phyloP scores from a whole-genome alignment of 2,329 filamentous ascomycete species.

The Phyllosticta citrichinensis region DNA sequence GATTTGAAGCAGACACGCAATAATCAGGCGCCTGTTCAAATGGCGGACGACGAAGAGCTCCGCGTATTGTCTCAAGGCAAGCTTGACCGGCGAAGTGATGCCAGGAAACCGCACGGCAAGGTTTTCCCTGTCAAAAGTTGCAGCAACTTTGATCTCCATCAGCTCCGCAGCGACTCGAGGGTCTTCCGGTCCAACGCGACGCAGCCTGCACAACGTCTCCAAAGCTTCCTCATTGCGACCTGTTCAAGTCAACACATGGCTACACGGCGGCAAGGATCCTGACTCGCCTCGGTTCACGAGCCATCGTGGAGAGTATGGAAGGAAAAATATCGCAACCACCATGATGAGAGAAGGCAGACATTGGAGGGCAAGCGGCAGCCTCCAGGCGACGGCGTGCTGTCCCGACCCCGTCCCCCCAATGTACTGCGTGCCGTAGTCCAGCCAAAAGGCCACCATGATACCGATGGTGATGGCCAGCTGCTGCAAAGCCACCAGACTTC shows the following conservation, averaged over 20 bases:
- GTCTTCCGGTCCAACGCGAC: not conserved
- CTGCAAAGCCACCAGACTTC: slow-evolving; percentile 11
- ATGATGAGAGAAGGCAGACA: not conserved
- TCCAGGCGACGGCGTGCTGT: not conserved
- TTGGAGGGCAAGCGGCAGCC: slow-evolving; percentile 1
- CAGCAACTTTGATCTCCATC: not conserved
- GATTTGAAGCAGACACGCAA: slow-evolving; percentile 7
- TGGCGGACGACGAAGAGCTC: not conserved
- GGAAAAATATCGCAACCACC: not conserved
- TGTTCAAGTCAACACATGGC: not conserved
- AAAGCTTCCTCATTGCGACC: slow-evolving; percentile 2
- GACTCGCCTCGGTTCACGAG: not conserved
- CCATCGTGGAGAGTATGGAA: slow-evolving; percentile 1
- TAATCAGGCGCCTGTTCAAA: slow-evolving; percentile 1
- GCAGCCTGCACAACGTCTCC: not conserved
- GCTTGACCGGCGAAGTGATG: not conserved
- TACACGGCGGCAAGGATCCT: not conserved
- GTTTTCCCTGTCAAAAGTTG: slow-evolving; percentile 4
- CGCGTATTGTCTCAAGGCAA: slow-evolving; percentile 1
- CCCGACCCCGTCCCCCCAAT: slow-evolving; percentile 7
- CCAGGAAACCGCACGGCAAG: slow-evolving; percentile 1
- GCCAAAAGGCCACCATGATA: slow-evolving; percentile 6
- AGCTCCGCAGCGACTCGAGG: not conserved
- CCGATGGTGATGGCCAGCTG: slow-evolving; percentile 2
- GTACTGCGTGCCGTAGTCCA: slow-evolving; percentile 10